These are phyloP conservation scores for Daldinia vernicosa DNA, from an alignment of 495 filamentous ascomycete genomes.

Conservation along the genomic window DNA sequence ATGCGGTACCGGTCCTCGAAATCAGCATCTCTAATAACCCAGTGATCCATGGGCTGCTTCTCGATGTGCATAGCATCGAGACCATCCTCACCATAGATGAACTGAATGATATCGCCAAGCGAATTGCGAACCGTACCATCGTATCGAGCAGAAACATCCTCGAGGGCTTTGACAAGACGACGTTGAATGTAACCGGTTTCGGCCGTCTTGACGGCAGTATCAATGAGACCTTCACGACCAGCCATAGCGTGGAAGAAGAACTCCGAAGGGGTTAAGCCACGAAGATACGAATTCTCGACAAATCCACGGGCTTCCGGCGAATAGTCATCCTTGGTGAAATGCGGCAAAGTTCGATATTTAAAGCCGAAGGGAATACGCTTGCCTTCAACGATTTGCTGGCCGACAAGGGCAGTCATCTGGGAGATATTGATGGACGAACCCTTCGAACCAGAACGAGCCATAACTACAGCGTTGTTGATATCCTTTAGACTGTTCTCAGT, in stretches of 20 bases:
- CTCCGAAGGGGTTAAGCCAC: constrained; percentile 92
- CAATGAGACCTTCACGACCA: constrained; percentile 98
- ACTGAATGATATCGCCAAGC: constrained; percentile 95
- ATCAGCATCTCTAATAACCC: constrained; percentile 73
- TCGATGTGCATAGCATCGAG: constrained; percentile 91
- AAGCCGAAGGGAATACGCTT: constrained; percentile 99
- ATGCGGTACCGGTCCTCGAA: constrained; percentile 85
- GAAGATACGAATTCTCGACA: constrained; percentile 98
- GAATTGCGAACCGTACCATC: constrained; percentile 98
- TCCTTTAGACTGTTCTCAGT: constrained; percentile 93
- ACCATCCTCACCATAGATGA: constrained; percentile 97
- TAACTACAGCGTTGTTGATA: constrained; percentile 92
- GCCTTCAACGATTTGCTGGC: constrained; percentile 96
- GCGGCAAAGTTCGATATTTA: constrained; percentile 95
- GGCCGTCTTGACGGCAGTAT: constrained; percentile 99
- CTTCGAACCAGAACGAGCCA: constrained; percentile 96
- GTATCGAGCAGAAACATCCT: constrained; percentile 97
- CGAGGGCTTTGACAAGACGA: constrained; percentile 95
- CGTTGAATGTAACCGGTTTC: constrained; percentile 99
- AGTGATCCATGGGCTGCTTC: constrained; percentile 86
- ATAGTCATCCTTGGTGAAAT: constrained; percentile 99
- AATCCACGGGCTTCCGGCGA: constrained; percentile 96
- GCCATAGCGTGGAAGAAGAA: constrained; percentile 99
- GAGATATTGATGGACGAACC: constrained; percentile 99
- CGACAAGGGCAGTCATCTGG: constrained; percentile 97